A percentile compares a stretch with the other conserved stretches of the same genome.
phyloP scores from a whole-genome alignment of 345 rosid species.

The Gossypium stocksii region DNA sequence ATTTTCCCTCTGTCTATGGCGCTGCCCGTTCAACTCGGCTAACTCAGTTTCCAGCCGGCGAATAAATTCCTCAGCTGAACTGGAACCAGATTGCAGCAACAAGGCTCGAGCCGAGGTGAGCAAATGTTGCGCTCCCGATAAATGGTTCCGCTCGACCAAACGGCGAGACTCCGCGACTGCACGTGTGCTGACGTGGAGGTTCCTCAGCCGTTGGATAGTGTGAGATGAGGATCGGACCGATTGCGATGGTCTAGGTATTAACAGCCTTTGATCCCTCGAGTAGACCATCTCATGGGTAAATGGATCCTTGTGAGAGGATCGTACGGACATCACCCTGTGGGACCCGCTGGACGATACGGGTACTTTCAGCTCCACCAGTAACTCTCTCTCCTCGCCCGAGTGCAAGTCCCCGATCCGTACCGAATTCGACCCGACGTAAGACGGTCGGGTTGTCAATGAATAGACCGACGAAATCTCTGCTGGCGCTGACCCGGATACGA shows the following conservation, averaged over 20 bases:
- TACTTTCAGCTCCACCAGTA: slow-evolving; percentile 60
- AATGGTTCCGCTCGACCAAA: slow-evolving; percentile 45
- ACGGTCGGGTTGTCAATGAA: slow-evolving; percentile 44
- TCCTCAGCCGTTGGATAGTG: slow-evolving; percentile 52
- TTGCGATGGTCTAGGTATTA: slow-evolving; percentile 41
- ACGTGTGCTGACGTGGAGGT: slow-evolving; percentile 68
- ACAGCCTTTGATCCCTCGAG: slow-evolving; percentile 43
- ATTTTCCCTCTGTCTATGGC: slow-evolving; percentile 14
- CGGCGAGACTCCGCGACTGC: slow-evolving; percentile 75
- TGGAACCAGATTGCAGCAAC: slow-evolving; percentile 42
- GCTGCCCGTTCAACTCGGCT: slow-evolving; percentile 42
- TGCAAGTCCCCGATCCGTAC: slow-evolving; percentile 68
- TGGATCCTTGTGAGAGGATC: slow-evolving; percentile 57
- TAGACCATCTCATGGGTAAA: slow-evolving; percentile 37
- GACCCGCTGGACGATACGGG: slow-evolving; percentile 44
- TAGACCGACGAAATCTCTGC: slow-evolving; percentile 64
- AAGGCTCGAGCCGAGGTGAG: slow-evolving; percentile 70
- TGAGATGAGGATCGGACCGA: slow-evolving; percentile 49
- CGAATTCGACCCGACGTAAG: slow-evolving; percentile 42
- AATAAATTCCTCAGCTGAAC: slow-evolving; percentile 42
- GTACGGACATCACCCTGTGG: slow-evolving; percentile 57
- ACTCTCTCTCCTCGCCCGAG: slow-evolving; percentile 66
- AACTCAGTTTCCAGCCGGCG: slow-evolving; percentile 64
- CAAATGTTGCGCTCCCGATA: slow-evolving; percentile 54
- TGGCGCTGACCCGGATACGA: slow-evolving; percentile 55